Evolutionary conservation across 306 rosid genomes (phyloP).

Genomic region (barrel medic (Medicago truncatula)): DNA sequence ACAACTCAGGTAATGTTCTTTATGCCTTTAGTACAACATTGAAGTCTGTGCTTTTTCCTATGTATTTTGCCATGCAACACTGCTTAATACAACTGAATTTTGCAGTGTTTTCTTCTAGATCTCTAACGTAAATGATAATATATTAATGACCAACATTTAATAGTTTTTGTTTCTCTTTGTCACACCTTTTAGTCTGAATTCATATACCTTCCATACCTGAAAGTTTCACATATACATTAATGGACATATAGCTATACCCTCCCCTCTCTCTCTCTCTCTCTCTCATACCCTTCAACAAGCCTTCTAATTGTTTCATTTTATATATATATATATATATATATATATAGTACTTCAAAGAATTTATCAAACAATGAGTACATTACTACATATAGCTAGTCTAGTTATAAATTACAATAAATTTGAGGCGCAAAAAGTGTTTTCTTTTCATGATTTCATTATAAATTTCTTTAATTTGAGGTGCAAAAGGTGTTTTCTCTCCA

Average conservation of each 20-base stretch:
- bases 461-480: constrained; percentile 4
- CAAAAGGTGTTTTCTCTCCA: not conserved
- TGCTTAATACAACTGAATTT: constrained; percentile 45
- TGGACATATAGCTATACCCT: not conserved
- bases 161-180: constrained; percentile 36
- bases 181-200: constrained; percentile 40
- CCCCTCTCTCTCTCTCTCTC: not conserved
- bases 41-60: constrained; percentile 66
- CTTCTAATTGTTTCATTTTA: not conserved
- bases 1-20: constrained; percentile 86
- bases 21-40: constrained; percentile 74
- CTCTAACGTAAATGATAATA: constrained; percentile 27
- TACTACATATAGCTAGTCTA: not conserved
- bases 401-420: not conserved
- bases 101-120: constrained; percentile 56
- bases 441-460: not conserved
- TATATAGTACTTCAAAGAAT: not conserved
- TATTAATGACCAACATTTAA: constrained; percentile 10
- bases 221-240: constrained; percentile 28
- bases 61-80: constrained; percentile 43
- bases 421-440: not conserved
- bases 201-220: constrained; percentile 36
- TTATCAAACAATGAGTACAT: not conserved
- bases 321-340: no score
- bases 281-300: not conserved